phyloP scores from a whole-genome alignment of 2,329 filamentous ascomycete species.

The Tolypocladium amazonense region DNA sequence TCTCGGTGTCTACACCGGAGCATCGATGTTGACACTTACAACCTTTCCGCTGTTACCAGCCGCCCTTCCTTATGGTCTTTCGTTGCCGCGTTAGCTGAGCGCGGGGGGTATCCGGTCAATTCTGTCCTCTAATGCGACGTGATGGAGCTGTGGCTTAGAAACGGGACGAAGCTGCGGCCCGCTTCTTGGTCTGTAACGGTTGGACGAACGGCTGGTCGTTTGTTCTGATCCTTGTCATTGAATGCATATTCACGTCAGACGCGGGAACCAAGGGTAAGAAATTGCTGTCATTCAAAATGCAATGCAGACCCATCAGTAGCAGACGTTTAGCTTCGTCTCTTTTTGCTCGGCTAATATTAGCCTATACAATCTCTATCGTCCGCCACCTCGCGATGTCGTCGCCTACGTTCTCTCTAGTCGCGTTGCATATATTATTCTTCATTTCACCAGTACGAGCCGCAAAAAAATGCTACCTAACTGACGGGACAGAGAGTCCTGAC shows the following conservation, averaged over 20 bases:
- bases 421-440: background rate
- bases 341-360: background rate
- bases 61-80: too few species aligned
- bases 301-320: background rate
- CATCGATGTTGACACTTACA: too few species aligned
- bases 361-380: background rate
- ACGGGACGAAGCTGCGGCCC: background rate
- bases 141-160: too few species aligned
- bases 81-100: too few species aligned
- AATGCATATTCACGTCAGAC: background rate
- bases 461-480: conserved; percentile 23
- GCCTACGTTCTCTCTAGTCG: background rate
- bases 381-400: background rate
- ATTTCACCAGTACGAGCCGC: background rate
- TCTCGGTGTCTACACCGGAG: too few species aligned
- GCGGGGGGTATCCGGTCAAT: too few species aligned
- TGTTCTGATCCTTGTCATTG: background rate
- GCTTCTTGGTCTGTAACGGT: background rate
- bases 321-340: background rate
- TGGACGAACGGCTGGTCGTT: background rate
- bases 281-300: background rate
- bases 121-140: too few species aligned
- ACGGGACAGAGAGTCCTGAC: conserved; percentile 1
- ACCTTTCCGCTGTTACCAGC: too few species aligned
- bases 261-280: background rate